These are phyloP conservation scores for Diaporthe eres DNA, from an alignment of 2,329 filamentous ascomycete species.

Conservation along the genomic window DNA sequence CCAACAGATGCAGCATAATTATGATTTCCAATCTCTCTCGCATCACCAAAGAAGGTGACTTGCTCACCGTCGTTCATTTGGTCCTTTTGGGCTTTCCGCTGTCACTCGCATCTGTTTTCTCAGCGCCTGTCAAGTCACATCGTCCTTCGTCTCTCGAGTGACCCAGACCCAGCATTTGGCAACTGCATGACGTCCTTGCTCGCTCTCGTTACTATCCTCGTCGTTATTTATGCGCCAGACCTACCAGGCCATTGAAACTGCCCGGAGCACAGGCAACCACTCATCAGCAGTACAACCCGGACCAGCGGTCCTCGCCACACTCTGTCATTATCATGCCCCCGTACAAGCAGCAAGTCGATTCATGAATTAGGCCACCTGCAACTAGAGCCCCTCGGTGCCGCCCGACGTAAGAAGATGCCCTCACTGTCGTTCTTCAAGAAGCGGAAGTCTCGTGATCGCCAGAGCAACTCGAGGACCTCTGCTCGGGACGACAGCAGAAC, in stretches of 20 bases:
- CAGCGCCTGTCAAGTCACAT: conserved; percentile 6
- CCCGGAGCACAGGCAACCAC: neutral
- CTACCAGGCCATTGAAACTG: conserved; percentile 10
- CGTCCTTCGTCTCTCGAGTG: neutral
- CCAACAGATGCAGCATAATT: conserved; percentile 13
- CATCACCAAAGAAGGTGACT: neutral
- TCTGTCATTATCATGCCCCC: conserved; percentile 17
- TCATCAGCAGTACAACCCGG: conserved; percentile 3
- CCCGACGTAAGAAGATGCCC: conserved; percentile 26
- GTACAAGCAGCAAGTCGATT: conserved; percentile 14
- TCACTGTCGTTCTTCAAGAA: conserved; percentile 30
- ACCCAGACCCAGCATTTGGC: neutral
- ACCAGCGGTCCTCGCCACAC: conserved; percentile 11
- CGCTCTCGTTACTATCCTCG: conserved; percentile 26
- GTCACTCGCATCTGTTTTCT: conserved; percentile 11
- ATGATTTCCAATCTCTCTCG: conserved; percentile 26
- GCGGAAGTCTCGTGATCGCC: conserved; percentile 24
- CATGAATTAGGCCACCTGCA: conserved; percentile 29
- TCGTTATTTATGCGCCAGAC: conserved; percentile 26
- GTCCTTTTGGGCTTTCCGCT: neutral
- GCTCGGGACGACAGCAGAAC: conserved; percentile 6
- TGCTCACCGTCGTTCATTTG: neutral
- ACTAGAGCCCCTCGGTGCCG: conserved; percentile 3
- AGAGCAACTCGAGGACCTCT: conserved; percentile 1
- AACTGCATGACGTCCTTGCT: conserved; percentile 25